phyloP scores from a whole-genome alignment of 257 asterid genomes.

The Cordia subcordata region DNA sequence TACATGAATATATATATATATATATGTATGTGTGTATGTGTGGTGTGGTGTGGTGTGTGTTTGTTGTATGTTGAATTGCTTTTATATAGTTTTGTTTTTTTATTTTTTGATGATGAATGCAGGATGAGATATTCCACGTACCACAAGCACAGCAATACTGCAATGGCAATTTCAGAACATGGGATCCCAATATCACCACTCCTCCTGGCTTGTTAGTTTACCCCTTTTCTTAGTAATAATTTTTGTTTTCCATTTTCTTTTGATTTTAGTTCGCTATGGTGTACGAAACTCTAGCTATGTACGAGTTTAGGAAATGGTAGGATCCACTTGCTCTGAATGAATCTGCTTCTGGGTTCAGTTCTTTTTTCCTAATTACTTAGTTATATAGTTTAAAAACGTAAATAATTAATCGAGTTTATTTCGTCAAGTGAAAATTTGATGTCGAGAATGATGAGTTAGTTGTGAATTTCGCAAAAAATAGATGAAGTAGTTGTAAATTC shows the following conservation, averaged over 20 bases:
- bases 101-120: conserved; percentile 17
- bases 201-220: conserved; percentile 92
- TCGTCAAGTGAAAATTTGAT: neutral
- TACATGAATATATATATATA: neutral
- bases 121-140: conserved; percentile 96
- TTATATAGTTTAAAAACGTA: neutral
- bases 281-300: neutral
- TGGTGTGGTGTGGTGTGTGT: too few relatives aligned
- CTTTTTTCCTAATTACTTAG: too few relatives aligned
- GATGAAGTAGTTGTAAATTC: too few relatives aligned
- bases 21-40: neutral
- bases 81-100: neutral
- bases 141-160: conserved; percentile 88
- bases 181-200: conserved; percentile 99
- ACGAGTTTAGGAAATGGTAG: neutral
- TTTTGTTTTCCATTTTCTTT: neutral
- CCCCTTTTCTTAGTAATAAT: conserved; percentile 1
- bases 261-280: neutral
- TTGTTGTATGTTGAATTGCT: too few relatives aligned
- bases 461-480: too few relatives aligned
- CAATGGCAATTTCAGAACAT: conserved; percentile 69
- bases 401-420: too few relatives aligned
- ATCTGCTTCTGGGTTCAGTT: neutral
- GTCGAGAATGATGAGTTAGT: too few relatives aligned
- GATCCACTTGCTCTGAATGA: too few relatives aligned